Percentiles rank a stretch among this genome's conserved stretches.
phyloP scores from a whole-genome alignment of 352 stramenopile genomes.

The Pythium sp. region DNA sequence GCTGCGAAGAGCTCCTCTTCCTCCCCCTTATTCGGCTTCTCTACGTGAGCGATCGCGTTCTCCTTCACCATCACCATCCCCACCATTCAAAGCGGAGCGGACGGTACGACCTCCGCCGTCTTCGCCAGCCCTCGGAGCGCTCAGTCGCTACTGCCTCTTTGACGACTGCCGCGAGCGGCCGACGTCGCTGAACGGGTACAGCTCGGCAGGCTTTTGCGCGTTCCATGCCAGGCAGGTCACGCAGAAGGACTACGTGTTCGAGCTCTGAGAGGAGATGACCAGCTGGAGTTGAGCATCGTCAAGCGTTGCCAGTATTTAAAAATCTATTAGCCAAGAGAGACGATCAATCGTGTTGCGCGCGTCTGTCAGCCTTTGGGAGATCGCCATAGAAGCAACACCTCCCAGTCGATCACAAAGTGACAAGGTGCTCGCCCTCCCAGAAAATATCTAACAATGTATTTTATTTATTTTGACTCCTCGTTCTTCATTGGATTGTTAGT shows the following conservation, averaged over 20 bases:
- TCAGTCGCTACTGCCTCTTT: constrained; percentile 15
- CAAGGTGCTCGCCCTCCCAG: too few species aligned
- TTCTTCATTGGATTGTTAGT: too few species aligned
- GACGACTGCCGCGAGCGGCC: background rate
- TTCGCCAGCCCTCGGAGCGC: constrained; percentile 15
- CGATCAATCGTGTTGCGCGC: too few species aligned
- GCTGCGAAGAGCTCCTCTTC: background rate
- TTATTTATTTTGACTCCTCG: too few species aligned
- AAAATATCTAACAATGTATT: too few species aligned
- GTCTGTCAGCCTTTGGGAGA: too few species aligned
- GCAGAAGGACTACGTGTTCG: constrained; percentile 5
- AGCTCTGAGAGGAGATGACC: background rate
- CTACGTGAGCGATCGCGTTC: background rate
- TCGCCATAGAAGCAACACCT: too few species aligned
- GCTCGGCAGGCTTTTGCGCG: background rate
- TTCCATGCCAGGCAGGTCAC: constrained; percentile 3
- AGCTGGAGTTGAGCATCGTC: background rate
- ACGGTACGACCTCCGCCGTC: background rate
- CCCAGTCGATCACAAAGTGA: too few species aligned
- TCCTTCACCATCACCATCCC: background rate
- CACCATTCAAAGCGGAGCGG: background rate
- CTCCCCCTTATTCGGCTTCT: background rate
- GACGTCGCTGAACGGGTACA: constrained; percentile 2
- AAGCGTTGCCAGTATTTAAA: too few species aligned
- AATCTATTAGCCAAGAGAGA: too few species aligned